Percentiles rank a stretch among this genome's conserved stretches.
These are phyloP conservation scores for Umbelopsis vinacea DNA, from an alignment of 192 early-diverging fungal species.

Conservation along the genomic window DNA sequence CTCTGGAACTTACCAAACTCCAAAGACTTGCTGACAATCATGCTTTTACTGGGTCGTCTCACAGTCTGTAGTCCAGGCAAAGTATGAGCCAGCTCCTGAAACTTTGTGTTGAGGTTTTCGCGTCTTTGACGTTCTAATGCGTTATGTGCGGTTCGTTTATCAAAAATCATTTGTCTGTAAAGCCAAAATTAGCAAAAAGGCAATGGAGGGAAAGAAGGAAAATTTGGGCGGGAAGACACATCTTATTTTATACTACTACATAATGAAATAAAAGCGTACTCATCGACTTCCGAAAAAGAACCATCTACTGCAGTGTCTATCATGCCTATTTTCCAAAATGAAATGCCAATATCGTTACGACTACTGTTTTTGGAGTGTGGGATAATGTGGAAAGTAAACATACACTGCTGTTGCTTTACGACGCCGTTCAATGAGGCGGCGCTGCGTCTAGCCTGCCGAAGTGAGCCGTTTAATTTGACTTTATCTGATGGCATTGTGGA, in stretches of 20 bases:
- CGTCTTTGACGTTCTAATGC: slow-evolving; percentile 81
- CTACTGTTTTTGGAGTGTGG: slow-evolving; percentile 6
- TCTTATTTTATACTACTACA: too few relatives aligned
- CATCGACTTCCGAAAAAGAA: not conserved
- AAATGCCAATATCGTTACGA: slow-evolving; percentile 8
- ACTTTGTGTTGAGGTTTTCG: slow-evolving; percentile 78
- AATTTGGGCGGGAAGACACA: not conserved
- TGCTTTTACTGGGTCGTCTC: slow-evolving; percentile 79
- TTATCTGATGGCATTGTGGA: slow-evolving; percentile 10
- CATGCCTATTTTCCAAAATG: not conserved
- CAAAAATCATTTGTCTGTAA: slow-evolving; percentile 26
- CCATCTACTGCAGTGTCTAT: not conserved
- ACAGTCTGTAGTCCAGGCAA: slow-evolving; percentile 73
- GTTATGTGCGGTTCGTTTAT: slow-evolving; percentile 80
- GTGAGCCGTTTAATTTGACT: slow-evolving; percentile 5
- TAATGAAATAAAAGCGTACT: not conserved
- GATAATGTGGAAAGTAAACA: slow-evolving; percentile 6
- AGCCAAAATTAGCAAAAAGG: not conserved
- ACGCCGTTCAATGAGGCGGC: not conserved
- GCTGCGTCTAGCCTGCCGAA: not conserved
- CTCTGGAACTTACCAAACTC: slow-evolving; percentile 72
- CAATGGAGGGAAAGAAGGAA: not conserved
- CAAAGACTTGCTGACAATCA: slow-evolving; percentile 79
- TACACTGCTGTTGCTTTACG: slow-evolving; percentile 2
- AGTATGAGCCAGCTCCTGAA: slow-evolving; percentile 83